Evolutionary conservation across 2,329 filamentous ascomycete genomes (phyloP), one percentile per base, ranked within the genome.

Genomic region (Aspergillus eucalypticola): DNA sequence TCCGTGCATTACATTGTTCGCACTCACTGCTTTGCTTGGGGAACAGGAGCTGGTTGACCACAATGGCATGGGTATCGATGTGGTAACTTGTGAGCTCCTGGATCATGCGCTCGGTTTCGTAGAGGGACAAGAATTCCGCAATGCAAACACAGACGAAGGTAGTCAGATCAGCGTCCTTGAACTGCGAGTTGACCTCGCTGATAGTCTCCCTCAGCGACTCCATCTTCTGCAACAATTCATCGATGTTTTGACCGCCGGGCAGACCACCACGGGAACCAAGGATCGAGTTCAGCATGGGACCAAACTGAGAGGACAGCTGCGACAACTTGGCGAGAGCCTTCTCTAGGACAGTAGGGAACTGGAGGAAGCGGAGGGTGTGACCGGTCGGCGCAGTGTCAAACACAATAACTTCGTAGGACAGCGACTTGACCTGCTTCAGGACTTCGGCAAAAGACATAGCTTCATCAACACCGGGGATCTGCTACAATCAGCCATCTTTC

Each of bases 361-460:
- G 95, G 60, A 99, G 87, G 85, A 99, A 99, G 71, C 95, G 94
- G 62, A 99, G 88, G 1, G 95, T 99, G 84, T 99, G 95, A 68
- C 95, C 95, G 15, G 95, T 99, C 15, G 95, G 95, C 3, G 95
- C 95, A 35, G 95, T 99, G 78, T 99, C 95, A 85, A 99, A 99
- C 78, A 99, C 91, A 81, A 99, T 98, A 72, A 94, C 92, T 78
- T 98, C 95, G 85, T 99, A 99, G 53, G 92, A 96, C 75, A 98
- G 90, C 42, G 92, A 96, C 81, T 98, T 98, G 81, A 99, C 95
- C 80, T 99, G 95, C 80, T 99, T 99, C 72, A 99, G 86, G 66
- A 99, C 95, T 82, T 99, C 95, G 76, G 95, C 95, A 75, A 99
- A 99, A 59, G 93, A 97, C 95, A 99, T 99, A 77, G 95, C 95